Conservation (phyloP, 306 rosid species). For the Castanea sativa region DNA sequence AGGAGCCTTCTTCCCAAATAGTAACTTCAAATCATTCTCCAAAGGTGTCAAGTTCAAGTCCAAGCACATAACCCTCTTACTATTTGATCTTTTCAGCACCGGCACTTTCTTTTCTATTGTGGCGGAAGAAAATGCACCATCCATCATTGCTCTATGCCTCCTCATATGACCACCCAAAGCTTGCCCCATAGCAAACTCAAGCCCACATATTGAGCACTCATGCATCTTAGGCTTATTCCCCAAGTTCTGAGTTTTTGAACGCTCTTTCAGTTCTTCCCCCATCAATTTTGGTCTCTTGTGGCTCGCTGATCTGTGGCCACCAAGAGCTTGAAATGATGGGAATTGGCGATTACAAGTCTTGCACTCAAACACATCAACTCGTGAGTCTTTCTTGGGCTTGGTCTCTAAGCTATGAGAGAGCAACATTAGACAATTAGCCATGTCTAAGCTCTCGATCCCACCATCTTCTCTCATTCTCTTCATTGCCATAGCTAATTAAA, state of each 20-base stretch:
- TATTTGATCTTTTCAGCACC: slow-evolving; percentile 51
- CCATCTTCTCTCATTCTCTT: slow-evolving; percentile 48
- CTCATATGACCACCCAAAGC: slow-evolving; percentile 96
- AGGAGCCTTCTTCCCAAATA: slow-evolving; percentile 61
- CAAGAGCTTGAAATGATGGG: slow-evolving; percentile 81
- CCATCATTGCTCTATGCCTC: slow-evolving; percentile 42
- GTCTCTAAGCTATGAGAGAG: slow-evolving; percentile 27
- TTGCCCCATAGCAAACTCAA: slow-evolving; percentile 66
- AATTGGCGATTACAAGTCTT: slow-evolving; percentile 77
- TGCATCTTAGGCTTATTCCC: slow-evolving; percentile 43
- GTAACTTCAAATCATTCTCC: slow-evolving; percentile 69
- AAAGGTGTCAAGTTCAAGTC: slow-evolving; percentile 81
- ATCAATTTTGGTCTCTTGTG: slow-evolving; percentile 48
- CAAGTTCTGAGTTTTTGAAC: slow-evolving; percentile 10
- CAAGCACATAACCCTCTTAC: slow-evolving; percentile 48
- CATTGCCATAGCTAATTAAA: slow-evolving; percentile 9
- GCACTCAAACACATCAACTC: slow-evolving; percentile 48
- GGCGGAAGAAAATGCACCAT: slow-evolving; percentile 24
- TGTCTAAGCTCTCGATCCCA: slow-evolving; percentile 15
- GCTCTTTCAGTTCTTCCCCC: slow-evolving; percentile 7
- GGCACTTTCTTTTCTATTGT: slow-evolving; percentile 30
- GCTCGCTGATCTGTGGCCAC: slow-evolving; percentile 82
- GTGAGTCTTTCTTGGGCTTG: not conserved
- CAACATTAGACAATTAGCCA: slow-evolving; percentile 41
- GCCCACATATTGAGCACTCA: slow-evolving; percentile 67